phyloP scores from a whole-genome alignment of 371 early-diverging fungal genomes.

The Phascolomyces articulosus region DNA sequence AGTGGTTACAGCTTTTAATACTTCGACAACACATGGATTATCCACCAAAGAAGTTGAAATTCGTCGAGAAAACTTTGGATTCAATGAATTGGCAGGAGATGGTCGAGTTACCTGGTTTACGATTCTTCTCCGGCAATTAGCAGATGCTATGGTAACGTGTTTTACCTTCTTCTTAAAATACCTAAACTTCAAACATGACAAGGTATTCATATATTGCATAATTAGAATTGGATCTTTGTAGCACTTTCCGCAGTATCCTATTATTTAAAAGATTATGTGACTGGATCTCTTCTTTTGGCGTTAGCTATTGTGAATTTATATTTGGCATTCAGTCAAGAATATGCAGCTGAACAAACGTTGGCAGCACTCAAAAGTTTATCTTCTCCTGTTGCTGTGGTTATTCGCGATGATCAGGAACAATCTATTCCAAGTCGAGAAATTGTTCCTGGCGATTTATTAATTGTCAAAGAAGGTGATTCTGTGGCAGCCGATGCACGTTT shows the following conservation, averaged over 20 bases:
- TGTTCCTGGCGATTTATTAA: constrained; percentile 89
- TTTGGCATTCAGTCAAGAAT: constrained; percentile 88
- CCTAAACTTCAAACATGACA: not conserved
- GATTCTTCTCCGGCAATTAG: constrained; percentile 77
- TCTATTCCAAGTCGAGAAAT: constrained; percentile 66
- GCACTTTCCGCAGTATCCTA: constrained; percentile 64
- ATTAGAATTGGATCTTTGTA: constrained; percentile 67
- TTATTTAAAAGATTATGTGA: constrained; percentile 59
- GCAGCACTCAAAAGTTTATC: constrained; percentile 83
- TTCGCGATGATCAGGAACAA: constrained; percentile 74
- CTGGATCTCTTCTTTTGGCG: constrained; percentile 68
- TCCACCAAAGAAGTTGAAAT: constrained; percentile 9
- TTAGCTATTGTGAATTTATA: constrained; percentile 78
- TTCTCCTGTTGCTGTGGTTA: constrained; percentile 74
- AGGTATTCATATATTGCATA: not conserved
- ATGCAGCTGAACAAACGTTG: constrained; percentile 85
- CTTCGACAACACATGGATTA: constrained; percentile 18
- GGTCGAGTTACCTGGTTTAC: constrained; percentile 65
- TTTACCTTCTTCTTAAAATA: no score
- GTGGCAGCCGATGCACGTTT: constrained; percentile 87
- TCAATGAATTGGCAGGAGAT: constrained; percentile 32
- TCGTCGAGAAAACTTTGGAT: constrained; percentile 21
- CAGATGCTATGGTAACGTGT: constrained; percentile 74
- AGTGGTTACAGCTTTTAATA: constrained; percentile 10
- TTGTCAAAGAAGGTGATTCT: constrained; percentile 88